Evolutionary conservation across 2,329 filamentous ascomycete species (phyloP).

Genomic region (Aspergillus costaricaensis): DNA sequence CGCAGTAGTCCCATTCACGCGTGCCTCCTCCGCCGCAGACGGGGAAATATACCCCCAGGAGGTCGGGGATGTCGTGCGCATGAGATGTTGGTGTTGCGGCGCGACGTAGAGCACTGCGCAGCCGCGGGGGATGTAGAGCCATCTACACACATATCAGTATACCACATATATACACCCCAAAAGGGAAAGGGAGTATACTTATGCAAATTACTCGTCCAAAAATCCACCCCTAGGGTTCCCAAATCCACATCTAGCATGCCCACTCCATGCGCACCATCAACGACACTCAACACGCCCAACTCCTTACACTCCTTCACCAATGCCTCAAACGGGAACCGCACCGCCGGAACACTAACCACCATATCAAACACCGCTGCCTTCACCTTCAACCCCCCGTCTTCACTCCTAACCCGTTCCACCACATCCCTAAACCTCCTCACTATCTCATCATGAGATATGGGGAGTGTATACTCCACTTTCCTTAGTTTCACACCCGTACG

Average conservation of each 20-base stretch:
- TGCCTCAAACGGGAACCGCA: slow-evolving; percentile 75
- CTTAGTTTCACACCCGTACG: slow-evolving; percentile 54
- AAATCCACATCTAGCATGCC: slow-evolving; percentile 77
- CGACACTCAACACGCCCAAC: slow-evolving; percentile 67
- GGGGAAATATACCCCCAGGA: slow-evolving; percentile 71
- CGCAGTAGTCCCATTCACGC: slow-evolving; percentile 52
- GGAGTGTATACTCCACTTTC: slow-evolving; percentile 66
- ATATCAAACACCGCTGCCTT: slow-evolving; percentile 76
- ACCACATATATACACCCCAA: slow-evolving; percentile 8
- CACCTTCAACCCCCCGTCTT: slow-evolving; percentile 63
- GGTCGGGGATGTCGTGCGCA: slow-evolving; percentile 75
- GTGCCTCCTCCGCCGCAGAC: slow-evolving; percentile 41
- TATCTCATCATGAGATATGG: slow-evolving; percentile 69
- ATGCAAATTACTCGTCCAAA: slow-evolving; percentile 83
- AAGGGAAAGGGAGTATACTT: slow-evolving; percentile 51
- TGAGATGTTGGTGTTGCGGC: slow-evolving; percentile 69
- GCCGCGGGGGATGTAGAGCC: slow-evolving; percentile 78
- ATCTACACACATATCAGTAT: slow-evolving; percentile 48
- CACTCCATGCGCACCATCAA: slow-evolving; percentile 84
- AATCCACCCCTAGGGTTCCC: slow-evolving; percentile 69
- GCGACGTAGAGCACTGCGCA: slow-evolving; percentile 83
- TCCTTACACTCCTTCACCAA: slow-evolving; percentile 66
- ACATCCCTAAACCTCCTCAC: slow-evolving; percentile 61
- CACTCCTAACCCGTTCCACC: slow-evolving; percentile 54
- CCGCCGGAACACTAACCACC: slow-evolving; percentile 75